phyloP scores from a whole-genome alignment of 2,329 filamentous ascomycete species.

The Aspergillus intermedius region DNA sequence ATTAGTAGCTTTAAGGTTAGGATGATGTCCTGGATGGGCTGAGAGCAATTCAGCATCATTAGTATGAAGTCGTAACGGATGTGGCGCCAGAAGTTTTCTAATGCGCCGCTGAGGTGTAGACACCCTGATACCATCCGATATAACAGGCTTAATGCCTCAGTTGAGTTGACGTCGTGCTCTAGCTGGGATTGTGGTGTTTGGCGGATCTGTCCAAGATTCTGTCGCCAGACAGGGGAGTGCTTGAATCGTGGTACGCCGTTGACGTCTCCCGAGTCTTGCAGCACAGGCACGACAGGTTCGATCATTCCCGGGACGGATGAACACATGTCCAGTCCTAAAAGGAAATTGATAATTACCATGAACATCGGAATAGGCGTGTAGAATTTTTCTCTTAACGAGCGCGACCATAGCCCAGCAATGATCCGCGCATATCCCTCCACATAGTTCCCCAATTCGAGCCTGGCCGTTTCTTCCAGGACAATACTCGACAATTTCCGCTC shows the following conservation, averaged over 20 bases:
- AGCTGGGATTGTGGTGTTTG: constrained; percentile 38
- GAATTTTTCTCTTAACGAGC: constrained; percentile 50
- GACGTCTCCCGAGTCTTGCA: constrained; percentile 45
- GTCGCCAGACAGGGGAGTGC: constrained; percentile 37
- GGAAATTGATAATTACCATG: constrained; percentile 34
- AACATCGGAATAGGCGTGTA: constrained; percentile 39
- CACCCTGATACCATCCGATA: constrained; percentile 47
- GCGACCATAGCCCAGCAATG: constrained; percentile 51
- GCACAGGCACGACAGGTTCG: constrained; percentile 30
- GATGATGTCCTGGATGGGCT: constrained; percentile 51
- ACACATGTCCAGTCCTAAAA: constrained; percentile 35
- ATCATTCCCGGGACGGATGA: constrained; percentile 32
- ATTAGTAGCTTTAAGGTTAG: constrained; percentile 50
- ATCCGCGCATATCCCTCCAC: constrained; percentile 44
- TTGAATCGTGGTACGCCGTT: constrained; percentile 49
- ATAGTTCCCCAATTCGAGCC: constrained; percentile 39
- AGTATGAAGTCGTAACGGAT: constrained; percentile 54
- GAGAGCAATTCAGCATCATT: constrained; percentile 52
- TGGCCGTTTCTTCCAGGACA: constrained; percentile 47
- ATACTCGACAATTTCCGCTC: constrained; percentile 47
- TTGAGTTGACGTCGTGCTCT: constrained; percentile 46
- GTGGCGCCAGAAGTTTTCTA: constrained; percentile 49
- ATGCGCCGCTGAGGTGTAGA: constrained; percentile 35
- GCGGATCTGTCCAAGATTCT: constrained; percentile 32
- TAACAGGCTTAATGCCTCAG: constrained; percentile 50